These are phyloP conservation scores for Macrolepiota albuminosa DNA, from an alignment of 768 basidiomycete genomes.

Conservation along the genomic window DNA sequence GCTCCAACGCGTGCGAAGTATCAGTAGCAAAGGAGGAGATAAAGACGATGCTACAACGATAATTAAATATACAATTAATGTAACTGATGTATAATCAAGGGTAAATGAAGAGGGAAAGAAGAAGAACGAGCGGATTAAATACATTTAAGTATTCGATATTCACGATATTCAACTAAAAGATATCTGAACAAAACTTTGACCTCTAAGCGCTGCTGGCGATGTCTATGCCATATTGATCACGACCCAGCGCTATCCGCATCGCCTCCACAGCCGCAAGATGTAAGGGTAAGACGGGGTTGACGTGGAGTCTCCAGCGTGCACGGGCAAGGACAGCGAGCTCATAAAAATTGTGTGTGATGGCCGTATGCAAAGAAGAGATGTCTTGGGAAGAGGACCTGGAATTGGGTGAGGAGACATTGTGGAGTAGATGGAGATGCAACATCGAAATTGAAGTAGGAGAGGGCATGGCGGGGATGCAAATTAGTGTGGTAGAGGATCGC, in stretches of 20 bases:
- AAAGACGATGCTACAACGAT: neutral
- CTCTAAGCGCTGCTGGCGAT: neutral
- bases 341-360: conserved; percentile 66
- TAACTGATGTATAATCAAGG: neutral
- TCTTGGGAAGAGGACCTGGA: conserved; percentile 18
- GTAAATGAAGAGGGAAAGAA: neutral
- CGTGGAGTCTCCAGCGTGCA: conserved; percentile 42
- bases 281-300: conserved; percentile 57
- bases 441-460: conserved; percentile 41
- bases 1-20: neutral
- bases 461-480: conserved; percentile 45
- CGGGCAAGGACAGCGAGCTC: conserved; percentile 62
- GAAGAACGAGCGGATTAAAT: neutral
- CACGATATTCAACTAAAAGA: neutral
- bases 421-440: conserved; percentile 60
- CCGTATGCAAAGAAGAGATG: conserved; percentile 33
- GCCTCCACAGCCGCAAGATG: conserved; percentile 70
- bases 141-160: neutral
- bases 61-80: neutral
- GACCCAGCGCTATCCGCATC: conserved; percentile 44
- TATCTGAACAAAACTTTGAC: neutral
- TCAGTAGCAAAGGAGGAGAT: neutral
- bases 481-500: conserved; percentile 50
- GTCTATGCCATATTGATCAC: conserved; percentile 21
- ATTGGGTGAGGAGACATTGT: conserved; percentile 34